A percentile compares a stretch with the other conserved stretches of the same genome.
Conservation (phyloP, 2,329 filamentous ascomycete species). For the Aspergillus pseudoterreus region DNA sequence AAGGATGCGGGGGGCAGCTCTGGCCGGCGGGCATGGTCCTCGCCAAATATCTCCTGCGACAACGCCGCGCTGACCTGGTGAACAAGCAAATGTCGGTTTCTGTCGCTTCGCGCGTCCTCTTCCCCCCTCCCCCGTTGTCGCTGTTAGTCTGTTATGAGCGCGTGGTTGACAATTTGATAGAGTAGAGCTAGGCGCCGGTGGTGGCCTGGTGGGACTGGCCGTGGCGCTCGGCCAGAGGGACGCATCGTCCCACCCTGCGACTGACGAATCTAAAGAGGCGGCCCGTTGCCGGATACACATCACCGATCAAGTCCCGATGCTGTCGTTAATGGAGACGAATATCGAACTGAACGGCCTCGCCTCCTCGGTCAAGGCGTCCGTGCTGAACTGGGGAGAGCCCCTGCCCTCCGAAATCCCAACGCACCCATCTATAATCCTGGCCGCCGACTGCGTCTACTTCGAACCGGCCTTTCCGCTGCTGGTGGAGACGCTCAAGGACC, state of each 20-base stretch:
- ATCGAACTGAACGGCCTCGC: slow-evolving; percentile 73
- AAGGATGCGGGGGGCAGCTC: slow-evolving; percentile 87
- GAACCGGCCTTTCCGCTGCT: slow-evolving; percentile 91
- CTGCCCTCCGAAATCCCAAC: slow-evolving; percentile 34
- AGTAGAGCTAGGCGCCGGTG: slow-evolving; percentile 87
- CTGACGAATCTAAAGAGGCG: slow-evolving; percentile 33
- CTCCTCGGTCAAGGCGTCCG: slow-evolving; percentile 58
- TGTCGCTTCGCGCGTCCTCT: neutral
- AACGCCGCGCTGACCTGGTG: slow-evolving; percentile 60
- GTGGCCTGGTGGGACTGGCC: slow-evolving; percentile 73
- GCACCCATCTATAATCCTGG: slow-evolving; percentile 78
- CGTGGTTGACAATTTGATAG: slow-evolving; percentile 43
- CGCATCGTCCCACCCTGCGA: too few species aligned
- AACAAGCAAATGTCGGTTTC: slow-evolving; percentile 68
- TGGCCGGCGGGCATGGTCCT: slow-evolving; percentile 94
- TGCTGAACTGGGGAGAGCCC: slow-evolving; percentile 72
- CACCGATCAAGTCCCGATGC: slow-evolving; percentile 86
- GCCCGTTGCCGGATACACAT: slow-evolving; percentile 60
- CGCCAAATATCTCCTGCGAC: slow-evolving; percentile 77
- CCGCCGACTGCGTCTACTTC: slow-evolving; percentile 95
- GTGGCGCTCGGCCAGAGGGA: slow-evolving; percentile 45
- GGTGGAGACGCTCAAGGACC: slow-evolving; percentile 69
- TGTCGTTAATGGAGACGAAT: slow-evolving; percentile 80
- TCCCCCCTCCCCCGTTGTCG: neutral
- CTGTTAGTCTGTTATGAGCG: neutral